Evolutionary conservation across 805 yeast genomes (phyloP), one percentile per base, ranked within the genome.

Genomic region (Schwanniomyces sp.): DNA sequence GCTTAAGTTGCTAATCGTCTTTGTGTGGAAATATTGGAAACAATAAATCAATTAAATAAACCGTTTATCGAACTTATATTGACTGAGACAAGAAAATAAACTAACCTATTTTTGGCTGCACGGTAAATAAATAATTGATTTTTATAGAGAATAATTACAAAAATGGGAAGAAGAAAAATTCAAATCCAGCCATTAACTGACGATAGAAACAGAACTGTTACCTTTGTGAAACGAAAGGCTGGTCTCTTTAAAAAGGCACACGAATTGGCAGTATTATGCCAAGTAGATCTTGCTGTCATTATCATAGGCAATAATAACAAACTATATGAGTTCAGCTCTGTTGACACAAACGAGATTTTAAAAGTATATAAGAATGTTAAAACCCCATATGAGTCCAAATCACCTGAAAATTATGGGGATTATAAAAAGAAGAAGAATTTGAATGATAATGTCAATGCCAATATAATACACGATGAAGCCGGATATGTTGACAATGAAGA

Each of bases 131-230:
- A 32, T 32, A 32, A 11, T 32, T 32, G 36, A 16, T 32, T 14
- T 16, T 6, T 16, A 32, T 14, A 17, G n/a, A 30, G n/a, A 14
- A 14, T 8, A 14, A 32, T 10, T 14, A 30, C 34, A 25, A 51
- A 14, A 39, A 94, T 92, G 99, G 99, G 99, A 45, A 86, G 99
- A 76, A 86, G 97, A 72, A 94, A 92, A 68, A 92, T 92, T 54
- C 94, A 88, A 52, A 92, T 92, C 58, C 84, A 88, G 67, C 98
- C 98, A 32, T 84, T 92, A 49, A 74, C 83, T 10, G 96, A 92
- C 57, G 97, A 92, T 65, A 76, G 98, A 47, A 92, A 91, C 68
- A 68, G 88, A 48, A 82, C 87, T 5, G 88, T 85, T 26, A 92
- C 99, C 0, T 94, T 92, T 65, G 89, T 89, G 52, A 92, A 92